Evolutionary conservation across 2,329 filamentous ascomycete genomes (phyloP).

Genomic region (Colletotrichum chrysophilum): DNA sequence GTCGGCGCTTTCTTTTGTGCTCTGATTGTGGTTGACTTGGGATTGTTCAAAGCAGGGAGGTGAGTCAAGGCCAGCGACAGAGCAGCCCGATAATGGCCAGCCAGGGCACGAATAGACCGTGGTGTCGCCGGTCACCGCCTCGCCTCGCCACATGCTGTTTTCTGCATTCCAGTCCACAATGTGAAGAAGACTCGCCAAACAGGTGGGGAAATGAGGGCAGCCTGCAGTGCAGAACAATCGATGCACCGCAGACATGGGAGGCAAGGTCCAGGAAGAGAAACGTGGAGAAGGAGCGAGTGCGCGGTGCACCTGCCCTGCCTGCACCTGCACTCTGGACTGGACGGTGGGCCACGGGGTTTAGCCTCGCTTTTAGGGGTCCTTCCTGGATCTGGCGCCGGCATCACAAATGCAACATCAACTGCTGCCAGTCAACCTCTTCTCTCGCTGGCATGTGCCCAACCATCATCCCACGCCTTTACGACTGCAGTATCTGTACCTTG

Average conservation of each 20-base stretch:
- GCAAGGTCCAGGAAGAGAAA: background rate
- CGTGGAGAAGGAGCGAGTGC: background rate
- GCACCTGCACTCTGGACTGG: background rate
- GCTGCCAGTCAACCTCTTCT: background rate
- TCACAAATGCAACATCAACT: background rate
- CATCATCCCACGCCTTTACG: background rate
- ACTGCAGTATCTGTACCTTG: background rate
- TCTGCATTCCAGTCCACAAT: background rate
- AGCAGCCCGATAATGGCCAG: background rate
- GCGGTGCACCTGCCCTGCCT: background rate
- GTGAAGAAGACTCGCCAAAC: background rate
- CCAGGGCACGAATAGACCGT: background rate
- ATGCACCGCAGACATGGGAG: background rate
- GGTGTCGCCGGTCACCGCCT: background rate
- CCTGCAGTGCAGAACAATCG: background rate
- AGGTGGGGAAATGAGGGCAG: background rate
- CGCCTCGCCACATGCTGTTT: background rate
- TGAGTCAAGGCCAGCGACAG: background rate
- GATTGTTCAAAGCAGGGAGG: background rate
- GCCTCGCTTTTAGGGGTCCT: conserved; percentile 14
- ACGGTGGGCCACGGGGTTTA: background rate
- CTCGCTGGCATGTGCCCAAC: background rate
- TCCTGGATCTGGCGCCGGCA: background rate
- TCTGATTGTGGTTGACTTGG: background rate
- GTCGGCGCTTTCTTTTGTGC: background rate